Evolutionary conservation across 2,329 filamentous ascomycete species (phyloP).

Genomic region (Xylariaceae sp.): DNA sequence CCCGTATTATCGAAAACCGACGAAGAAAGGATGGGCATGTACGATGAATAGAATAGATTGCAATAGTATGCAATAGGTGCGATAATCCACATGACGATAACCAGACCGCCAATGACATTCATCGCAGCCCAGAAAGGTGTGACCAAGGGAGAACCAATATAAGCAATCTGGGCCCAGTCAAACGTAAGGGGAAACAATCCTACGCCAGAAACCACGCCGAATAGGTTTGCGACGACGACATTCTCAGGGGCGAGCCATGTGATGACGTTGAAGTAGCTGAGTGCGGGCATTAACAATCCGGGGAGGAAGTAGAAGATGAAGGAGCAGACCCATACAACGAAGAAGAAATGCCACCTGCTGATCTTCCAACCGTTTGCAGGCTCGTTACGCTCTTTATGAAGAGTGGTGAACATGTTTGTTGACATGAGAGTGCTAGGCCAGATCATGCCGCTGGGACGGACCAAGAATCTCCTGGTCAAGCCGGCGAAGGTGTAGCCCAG

Average conservation of each 20-base stretch:
- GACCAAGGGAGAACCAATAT: slow-evolving; percentile 78
- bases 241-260: slow-evolving; percentile 86
- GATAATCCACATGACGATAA: slow-evolving; percentile 79
- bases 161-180: slow-evolving; percentile 86
- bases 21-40: slow-evolving; percentile 80
- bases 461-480: slow-evolving; percentile 72
- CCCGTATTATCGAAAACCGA: slow-evolving; percentile 83
- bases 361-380: slow-evolving; percentile 77
- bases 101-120: slow-evolving; percentile 75
- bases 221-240: slow-evolving; percentile 80
- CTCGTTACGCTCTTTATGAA: slow-evolving; percentile 80
- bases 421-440: slow-evolving; percentile 88
- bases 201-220: slow-evolving; percentile 78
- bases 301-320: slow-evolving; percentile 84
- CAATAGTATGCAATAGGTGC: slow-evolving; percentile 76
- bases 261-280: slow-evolving; percentile 84
- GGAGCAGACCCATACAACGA: slow-evolving; percentile 62
- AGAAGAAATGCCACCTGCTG: slow-evolving; percentile 79
- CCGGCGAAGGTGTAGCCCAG: slow-evolving; percentile 83
- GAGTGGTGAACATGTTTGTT: slow-evolving; percentile 79
- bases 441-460: slow-evolving; percentile 82
- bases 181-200: slow-evolving; percentile 82
- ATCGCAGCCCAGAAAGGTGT: slow-evolving; percentile 84
- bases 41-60: slow-evolving; percentile 74
- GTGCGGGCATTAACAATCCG: slow-evolving; percentile 72